A percentile compares a stretch with the other conserved stretches of the same genome.
phyloP scores from a whole-genome alignment of 1,284 basidiomycete species.

The Baeospora myosura region DNA sequence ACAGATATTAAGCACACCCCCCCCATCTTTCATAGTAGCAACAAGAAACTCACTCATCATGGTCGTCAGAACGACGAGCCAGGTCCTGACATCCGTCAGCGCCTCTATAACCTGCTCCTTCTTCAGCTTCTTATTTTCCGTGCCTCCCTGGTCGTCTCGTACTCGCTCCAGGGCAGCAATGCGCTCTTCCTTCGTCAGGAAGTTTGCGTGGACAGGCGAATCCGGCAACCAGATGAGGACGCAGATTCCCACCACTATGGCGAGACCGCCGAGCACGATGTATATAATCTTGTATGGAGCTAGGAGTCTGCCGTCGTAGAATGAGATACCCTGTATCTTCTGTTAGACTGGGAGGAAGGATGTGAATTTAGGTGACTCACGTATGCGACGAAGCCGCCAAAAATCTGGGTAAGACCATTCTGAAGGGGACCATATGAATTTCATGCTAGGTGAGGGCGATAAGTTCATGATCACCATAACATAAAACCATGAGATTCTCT shows the following conservation, averaged over 20 bases:
- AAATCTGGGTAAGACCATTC: constrained; percentile 56
- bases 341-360: not conserved
- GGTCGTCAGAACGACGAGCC: constrained; percentile 54
- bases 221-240: constrained; percentile 61
- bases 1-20: constrained; percentile 15
- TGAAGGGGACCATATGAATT: constrained; percentile 15
- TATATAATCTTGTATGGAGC: constrained; percentile 60
- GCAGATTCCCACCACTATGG: constrained; percentile 49
- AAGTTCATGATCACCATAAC: constrained; percentile 46
- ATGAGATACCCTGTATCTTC: constrained; percentile 45
- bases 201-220: constrained; percentile 48
- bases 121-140: constrained; percentile 55
- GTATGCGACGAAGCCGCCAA: constrained; percentile 64
- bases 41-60: constrained; percentile 40
- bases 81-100: constrained; percentile 52
- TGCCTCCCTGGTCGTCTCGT: constrained; percentile 61
- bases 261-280: constrained; percentile 51
- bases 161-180: constrained; percentile 61
- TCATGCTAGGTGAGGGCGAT: not conserved
- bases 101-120: constrained; percentile 54
- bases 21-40: too few species aligned
- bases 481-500: constrained; percentile 61
- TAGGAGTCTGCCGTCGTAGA: constrained; percentile 38
- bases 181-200: constrained; percentile 53
- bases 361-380: constrained; percentile 23